Evolutionary conservation across 2,329 filamentous ascomycete genomes (phyloP).

Genomic region (Lecanosticta acicola): DNA sequence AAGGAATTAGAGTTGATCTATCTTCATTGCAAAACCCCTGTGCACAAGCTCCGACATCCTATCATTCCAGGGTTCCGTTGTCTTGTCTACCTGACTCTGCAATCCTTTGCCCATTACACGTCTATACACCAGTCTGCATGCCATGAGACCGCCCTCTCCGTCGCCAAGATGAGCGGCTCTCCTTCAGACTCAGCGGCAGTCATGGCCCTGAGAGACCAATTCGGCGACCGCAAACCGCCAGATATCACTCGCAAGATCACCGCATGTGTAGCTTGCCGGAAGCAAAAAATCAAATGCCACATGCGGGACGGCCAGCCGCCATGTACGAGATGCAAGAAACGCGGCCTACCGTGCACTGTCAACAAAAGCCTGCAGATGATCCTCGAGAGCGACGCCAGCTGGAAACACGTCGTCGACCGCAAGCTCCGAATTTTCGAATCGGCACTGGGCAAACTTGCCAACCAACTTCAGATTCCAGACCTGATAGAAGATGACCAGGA

Average conservation of each 20-base stretch:
- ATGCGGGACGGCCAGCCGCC: slow-evolving; percentile 37
- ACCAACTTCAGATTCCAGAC: slow-evolving; percentile 20
- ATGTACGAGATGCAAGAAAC: slow-evolving; percentile 38
- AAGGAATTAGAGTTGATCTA: too few relatives aligned
- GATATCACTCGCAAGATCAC: slow-evolving; percentile 31
- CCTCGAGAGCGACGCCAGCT: slow-evolving; percentile 38
- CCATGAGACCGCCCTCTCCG: neutral
- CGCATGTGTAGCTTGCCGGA: slow-evolving; percentile 39
- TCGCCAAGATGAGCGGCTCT: slow-evolving; percentile 6
- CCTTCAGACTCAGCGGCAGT: slow-evolving; percentile 14
- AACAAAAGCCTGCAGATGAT: slow-evolving; percentile 41
- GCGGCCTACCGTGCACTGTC: slow-evolving; percentile 38
- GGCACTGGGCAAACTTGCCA: slow-evolving; percentile 28
- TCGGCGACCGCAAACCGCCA: slow-evolving; percentile 21
- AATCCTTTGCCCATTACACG: too few relatives aligned
- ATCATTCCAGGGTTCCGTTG: too few relatives aligned
- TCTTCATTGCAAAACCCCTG: too few relatives aligned
- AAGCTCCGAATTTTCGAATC: slow-evolving; percentile 36
- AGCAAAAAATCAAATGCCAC: slow-evolving; percentile 42
- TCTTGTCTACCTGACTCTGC: too few relatives aligned
- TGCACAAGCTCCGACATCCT: too few relatives aligned
- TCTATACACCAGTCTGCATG: too few relatives aligned
- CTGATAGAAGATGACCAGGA: slow-evolving; percentile 23
- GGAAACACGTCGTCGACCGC: slow-evolving; percentile 37
- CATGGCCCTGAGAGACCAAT: slow-evolving; percentile 18